Evolutionary conservation across 164 flowering plant genomes (phyloP), one percentile per base, ranked within the genome.

Genomic region (Santalum album): DNA sequence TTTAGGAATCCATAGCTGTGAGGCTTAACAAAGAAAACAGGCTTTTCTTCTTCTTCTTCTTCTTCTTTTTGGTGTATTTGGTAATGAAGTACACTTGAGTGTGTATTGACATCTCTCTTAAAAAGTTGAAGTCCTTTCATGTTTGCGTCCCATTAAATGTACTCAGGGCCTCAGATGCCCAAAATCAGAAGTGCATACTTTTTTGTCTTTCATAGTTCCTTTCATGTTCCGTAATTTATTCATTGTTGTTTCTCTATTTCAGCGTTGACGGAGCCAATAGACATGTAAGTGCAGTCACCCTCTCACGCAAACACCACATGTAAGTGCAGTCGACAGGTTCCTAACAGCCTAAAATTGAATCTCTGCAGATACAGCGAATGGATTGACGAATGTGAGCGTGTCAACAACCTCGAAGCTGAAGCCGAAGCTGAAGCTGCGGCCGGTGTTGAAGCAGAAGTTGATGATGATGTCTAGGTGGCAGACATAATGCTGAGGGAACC

Each of bases 201-300:
- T n/a, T 29, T 9, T 29, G 34, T 29, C 9, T 29, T 4, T 29
- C 9, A 9, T 29, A 3, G 34, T 29, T 29, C 6, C 9, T 29
- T 29, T 29, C 4, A 29, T 29, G 6, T 29, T 29, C 34, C 34
- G 4, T 29, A 9, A 29, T 9, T 29, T 3, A 29, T 29, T 3
- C 34, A 29, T 29, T 29, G 44, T 25, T 39, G 9, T 56, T 53
- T n/a, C 53, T 35, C 15, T 3, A 26, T 59, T 67, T 67, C 83
- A 86, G 89, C 89, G 36, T 64, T 82, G 35, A 60, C 87, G 12
- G 94, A 86, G 60, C 69, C 94, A 42, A 83, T 86, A 61, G 89
- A 86, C 70, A 61, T 86, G 85, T 80, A 70, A 78, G 83, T 72
- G 25, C 6, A 9, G 15, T 36, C 22, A 54, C 59, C 35, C 2